Base-by-base conservation (phyloP, 2,329 filamentous ascomycete genomes). In the Pseudovirgaria hyperparasitica region DNA sequence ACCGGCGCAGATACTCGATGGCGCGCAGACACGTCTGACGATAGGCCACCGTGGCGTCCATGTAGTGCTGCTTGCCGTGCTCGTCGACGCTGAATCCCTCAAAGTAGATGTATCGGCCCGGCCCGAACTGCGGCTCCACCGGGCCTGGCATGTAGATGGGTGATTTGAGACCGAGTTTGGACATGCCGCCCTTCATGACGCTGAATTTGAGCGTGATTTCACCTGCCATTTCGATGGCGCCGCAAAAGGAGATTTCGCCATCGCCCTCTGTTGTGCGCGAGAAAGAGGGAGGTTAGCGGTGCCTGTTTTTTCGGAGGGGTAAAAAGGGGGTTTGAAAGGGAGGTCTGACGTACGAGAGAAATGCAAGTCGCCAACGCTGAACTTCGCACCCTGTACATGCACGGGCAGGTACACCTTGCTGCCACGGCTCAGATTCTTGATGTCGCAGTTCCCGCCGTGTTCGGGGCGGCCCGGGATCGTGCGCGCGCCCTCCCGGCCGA, bases 21-120 rank as follows among this genome's bases (percentile, higher is more conserved):
- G 73, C 74, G 10, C 80, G 65, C 16, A 92, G 58, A 38, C 69
- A 77, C 0, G 81, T 85, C 60, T 92, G 82, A 8, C 84, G 67
- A 46, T 93, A 92, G 5, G 85, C 84, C 4, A 92, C 72, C 0
- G 82, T 84, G 2, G 84, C 74, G 51, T 93, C 85, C 52, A 92
- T 65, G 48, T 82, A 92, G 48, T 92, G 80, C 57, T 93, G 86
- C 55, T 84, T 90, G 6, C 86, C 86, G 16, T 81, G 57, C 55
- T 92, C 72, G 42, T 93, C 86, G 12, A 93, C 86, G 1, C 72
- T 81, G 57, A 94, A 94, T 0, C 86, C 86, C 48, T 93, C 82
- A 42, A 90, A 90, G 35, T 82, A 86, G 32, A 92, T 70, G 42
- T 82, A 78, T 4, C 84, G 60, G 0, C 82, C 80, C 0, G 85